Conservation (phyloP, 768 basidiomycete genomes). For the Tulasnella sp. region DNA sequence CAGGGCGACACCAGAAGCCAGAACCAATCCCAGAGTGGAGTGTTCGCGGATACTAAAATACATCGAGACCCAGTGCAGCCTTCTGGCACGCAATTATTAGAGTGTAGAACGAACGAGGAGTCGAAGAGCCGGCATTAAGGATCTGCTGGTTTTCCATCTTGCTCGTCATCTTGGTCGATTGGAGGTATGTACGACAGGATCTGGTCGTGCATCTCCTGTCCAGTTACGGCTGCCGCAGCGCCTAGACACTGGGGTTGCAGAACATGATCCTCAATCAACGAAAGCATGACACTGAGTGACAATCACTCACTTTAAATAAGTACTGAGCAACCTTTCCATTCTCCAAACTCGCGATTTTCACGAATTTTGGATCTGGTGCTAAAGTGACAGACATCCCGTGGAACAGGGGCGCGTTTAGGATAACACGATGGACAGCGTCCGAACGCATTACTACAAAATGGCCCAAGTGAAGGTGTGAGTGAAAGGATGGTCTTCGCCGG, state of each 20-base stretch:
- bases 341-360: slow-evolving; percentile 26
- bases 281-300: neutral
- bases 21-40: neutral
- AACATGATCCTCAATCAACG: neutral
- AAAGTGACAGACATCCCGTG: slow-evolving; percentile 35
- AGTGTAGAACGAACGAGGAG: neutral
- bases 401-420: slow-evolving; percentile 40
- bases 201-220: neutral
- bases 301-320: slow-evolving; percentile 27
- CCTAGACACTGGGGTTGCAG: neutral
- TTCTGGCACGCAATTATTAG: neutral
- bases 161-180: slow-evolving; percentile 1
- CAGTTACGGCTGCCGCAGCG: neutral
- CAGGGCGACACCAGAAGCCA: neutral
- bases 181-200: slow-evolving; percentile 3
- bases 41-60: neutral
- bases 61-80: neutral
- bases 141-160: neutral
- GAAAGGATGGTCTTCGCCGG: neutral
- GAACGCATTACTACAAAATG: slow-evolving; percentile 39
- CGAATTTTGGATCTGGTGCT: slow-evolving; percentile 32
- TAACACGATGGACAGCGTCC: slow-evolving; percentile 40
- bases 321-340: slow-evolving; percentile 24
- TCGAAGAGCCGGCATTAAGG: neutral
- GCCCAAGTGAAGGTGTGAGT: neutral